Base-by-base conservation (phyloP, 345 rosid genomes). In the Trapa incisa region DNA sequence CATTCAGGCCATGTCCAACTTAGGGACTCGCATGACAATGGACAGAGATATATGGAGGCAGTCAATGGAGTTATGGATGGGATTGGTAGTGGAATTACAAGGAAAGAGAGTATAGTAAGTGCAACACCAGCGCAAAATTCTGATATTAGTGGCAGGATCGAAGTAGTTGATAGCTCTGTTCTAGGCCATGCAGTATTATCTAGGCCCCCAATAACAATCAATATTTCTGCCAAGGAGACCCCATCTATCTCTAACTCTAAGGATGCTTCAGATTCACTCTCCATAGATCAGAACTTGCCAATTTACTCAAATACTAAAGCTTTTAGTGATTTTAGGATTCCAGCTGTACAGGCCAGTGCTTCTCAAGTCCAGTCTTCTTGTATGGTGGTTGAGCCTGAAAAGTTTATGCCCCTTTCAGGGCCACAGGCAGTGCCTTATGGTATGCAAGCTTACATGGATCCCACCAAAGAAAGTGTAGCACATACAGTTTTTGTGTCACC, bases 71-170 rank as follows among this genome's bases (percentile, higher is more conserved):
- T 84, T 53, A 45, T 37, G 45, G 84, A 83, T 45, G 84, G 78
- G 61, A 52, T 61, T 67, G 67, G 53, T 71, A 70, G 75, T 69
- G 73, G 75, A 36, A 76, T 83, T 43, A 65, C 65, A 6, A 79
- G 89, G 81, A 88, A 83, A 78, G 91, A 75, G 70, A 88, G 95
- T 70, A 73, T 77, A 39, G 75, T 87, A 13, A 88, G 95, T 75
- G 84, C 69, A 50, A 72, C 79, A 66, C 86, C 91, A 33, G 86
- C 91, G 1, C 87, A 80, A 67, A 86, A 86, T 73, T 88, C 91
- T 45, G 91, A 86, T 74, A 47, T 77, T 60, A 84, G 88, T 65
- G 87, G 80, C 41, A 70, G 79, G 29, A 71, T 67, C 2, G 89
- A 83, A 68, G 84, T 67, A 67, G 72, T 77, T 65, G 88, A 86